Percentiles rank a stretch among this genome's conserved stretches.
These are phyloP conservation scores for Zygoascus ofunaensis DNA, from an alignment of 805 yeast species.

Conservation along the genomic window DNA sequence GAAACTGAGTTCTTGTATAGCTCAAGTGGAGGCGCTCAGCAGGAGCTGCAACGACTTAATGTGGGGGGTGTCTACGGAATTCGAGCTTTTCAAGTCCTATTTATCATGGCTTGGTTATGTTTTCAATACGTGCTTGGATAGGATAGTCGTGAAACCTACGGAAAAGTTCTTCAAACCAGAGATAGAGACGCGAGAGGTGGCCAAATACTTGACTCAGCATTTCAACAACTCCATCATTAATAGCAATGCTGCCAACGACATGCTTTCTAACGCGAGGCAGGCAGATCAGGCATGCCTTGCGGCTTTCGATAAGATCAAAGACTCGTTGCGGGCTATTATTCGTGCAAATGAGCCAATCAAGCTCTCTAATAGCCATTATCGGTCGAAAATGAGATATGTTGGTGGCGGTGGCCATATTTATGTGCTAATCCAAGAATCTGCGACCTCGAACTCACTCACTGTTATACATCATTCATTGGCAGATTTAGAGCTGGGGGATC, in stretches of 20 bases:
- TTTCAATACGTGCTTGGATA: slow-evolving; percentile 13
- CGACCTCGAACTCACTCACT: not conserved
- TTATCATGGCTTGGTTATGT: slow-evolving; percentile 16
- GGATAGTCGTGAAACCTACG: slow-evolving; percentile 5
- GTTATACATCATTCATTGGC: not conserved
- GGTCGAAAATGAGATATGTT: not conserved
- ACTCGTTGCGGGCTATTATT: slow-evolving; percentile 2
- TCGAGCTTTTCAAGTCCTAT: slow-evolving; percentile 14
- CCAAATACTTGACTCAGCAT: slow-evolving; percentile 11
- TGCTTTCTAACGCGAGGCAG: not conserved
- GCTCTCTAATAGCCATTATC: not conserved
- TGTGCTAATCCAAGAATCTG: not conserved
- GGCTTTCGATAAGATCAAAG: slow-evolving; percentile 5
- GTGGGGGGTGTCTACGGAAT: slow-evolving; percentile 13
- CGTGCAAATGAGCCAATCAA: not conserved
- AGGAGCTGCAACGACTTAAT: slow-evolving; percentile 6
- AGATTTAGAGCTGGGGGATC: no score
- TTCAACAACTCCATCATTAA: slow-evolving; percentile 4
- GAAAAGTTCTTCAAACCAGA: slow-evolving; percentile 5
- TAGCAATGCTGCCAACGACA: not conserved
- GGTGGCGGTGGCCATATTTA: not conserved
- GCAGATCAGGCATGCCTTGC: not conserved
- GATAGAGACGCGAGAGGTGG: slow-evolving; percentile 14
- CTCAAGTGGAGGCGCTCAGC: slow-evolving; percentile 4
- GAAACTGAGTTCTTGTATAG: slow-evolving; percentile 5